Base-by-base conservation (phyloP, 2,329 filamentous ascomycete genomes). In the Zymoseptoria crescenta region DNA sequence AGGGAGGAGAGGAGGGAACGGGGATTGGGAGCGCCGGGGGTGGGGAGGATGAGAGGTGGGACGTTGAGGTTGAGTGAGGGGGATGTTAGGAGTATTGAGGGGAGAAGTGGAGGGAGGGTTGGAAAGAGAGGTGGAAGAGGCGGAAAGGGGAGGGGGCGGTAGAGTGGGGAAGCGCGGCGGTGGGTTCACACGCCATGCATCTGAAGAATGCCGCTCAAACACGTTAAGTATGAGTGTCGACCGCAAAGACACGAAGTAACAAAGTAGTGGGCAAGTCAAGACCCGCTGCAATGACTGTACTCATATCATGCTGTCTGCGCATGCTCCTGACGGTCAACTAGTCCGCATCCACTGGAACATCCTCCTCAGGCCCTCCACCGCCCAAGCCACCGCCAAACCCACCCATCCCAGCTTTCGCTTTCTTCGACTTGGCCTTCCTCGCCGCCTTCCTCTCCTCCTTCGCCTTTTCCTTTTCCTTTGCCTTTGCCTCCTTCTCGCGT, bases 41-140 rank as follows among this genome's bases (percentile, higher is more conserved):
- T 97, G 10, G 94, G 94, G 0, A 89, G 81, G 72, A 87, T 96
- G 72, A 84, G 80, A 63, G 88, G 89, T 2, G 91, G 91, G 0
- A 89, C 89, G 70, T 74, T 97, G 76, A 87, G 81, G 63, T 74
- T 97, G 67, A 95, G 87, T 69, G 85, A 87, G 70, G 82, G 81
- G 67, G 93, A 97, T 74, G 82, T 96, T 7, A 79, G 77, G 65
- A 82, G 81, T 57, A 90, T 94, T 62, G 83, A 88, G 67, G 84
- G 85, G 0, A 41, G 35, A 16, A 8, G 20, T 52, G 51, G 51
- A 16, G 10, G 20, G 7, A 13, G 49, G 9, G 52, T 4, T 28
- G 52, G 52, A 2, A 54, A 54, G 52, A 54, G 27, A 30, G 29
- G 29, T 4, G 19, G 52, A 54, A 54, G 52, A 6, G 24, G 24